Evolutionary conservation across 2,329 filamentous ascomycete genomes (phyloP), one percentile per base, ranked within the genome.

Genomic region (Fusarium gaditjirri): DNA sequence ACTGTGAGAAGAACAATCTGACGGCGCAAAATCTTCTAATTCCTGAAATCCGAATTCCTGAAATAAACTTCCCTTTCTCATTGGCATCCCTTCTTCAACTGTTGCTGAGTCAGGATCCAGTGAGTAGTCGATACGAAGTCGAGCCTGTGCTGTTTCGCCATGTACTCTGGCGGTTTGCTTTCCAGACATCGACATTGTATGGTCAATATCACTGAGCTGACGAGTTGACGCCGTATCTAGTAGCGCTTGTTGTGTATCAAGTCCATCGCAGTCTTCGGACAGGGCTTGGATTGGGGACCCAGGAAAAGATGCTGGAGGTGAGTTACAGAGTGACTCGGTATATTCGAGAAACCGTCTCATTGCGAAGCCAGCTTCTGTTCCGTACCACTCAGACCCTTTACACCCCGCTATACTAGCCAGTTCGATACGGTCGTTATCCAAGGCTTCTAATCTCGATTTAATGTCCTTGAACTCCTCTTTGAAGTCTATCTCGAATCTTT

Each of bases 181-280:
- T 33, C 46, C 9, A 13, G 10, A 3, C 6, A 3, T 17, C n/a
- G 46, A 3, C 2, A 17, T 2, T 12, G 21, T n/a, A 10, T 5
- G 8, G 6, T 6, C 13, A 7, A 17, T 49, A 7, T 8, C 14
- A n/a, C 5, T 9, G 14, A 3, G 29, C 4, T 35, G n/a, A 5
- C 8, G 4, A 19, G 16, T 23, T 13, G n/a, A 14, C 12, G 10
- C 7, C 7, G 8, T 31, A 23, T 3, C 16, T 13, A 0, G 10
- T 5, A 6, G 13, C 16, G 5, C 16, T 33, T 23, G 10, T 9
- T 33, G 16, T 4, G 46, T 49, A 9, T 33, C 16, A 13, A 49
- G 46, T 8, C 6, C 46, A 14, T 35, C 16, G 5, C 6, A 19
- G 5, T 8, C 5, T 3, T 23, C n/a, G 0, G 5, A 19, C 3